Base-by-base conservation (phyloP, 148 eudicot genomes). In the Camellia lanceoleosa region DNA sequence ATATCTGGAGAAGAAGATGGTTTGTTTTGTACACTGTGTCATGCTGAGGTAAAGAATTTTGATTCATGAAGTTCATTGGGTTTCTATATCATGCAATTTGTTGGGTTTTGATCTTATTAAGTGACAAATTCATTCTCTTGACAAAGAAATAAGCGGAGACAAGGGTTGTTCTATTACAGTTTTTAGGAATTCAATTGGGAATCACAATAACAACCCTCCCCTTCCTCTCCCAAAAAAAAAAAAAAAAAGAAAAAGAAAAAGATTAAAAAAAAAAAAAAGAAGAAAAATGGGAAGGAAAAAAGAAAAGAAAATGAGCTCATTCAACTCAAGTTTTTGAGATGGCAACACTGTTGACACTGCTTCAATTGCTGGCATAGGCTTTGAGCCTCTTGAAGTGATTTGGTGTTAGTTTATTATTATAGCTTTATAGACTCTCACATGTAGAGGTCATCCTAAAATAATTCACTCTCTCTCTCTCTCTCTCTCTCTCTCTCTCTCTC, bases 21-120 rank as follows among this genome's bases (percentile, higher is more conserved):
- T 86, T 88, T 93, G 80, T 95, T 91, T 80, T 95, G 98, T 83
- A 95, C 97, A 46, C 79, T 95, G 80, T 95, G 98, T 84, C 91
- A 92, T 82, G 96, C 97, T 47, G 97, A 95, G 98, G 98, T 95
- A 90, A 23, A 73, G n/a, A 52, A 76, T 38, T 72, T 79, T 74
- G 73, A 49, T 66, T 74, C 75, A 5, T 75, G 30, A 58, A 18
- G 74, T 55, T 54, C 41, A n/a, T 44, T 42, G 60, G 66, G 15
- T 46, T 61, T 61, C 77, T 61, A 61, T 15, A 13, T 13, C 16
- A 19, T 8, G 41, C 44, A 47, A 7, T 19, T 76, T 46, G 46
- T 64, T 76, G 38, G 56, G 1, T 62, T 59, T 15, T 16, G 44
- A 19, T 75, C 54, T 55, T 51, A 72, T 23, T 18, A 51, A 64